phyloP scores from a whole-genome alignment of 371 early-diverging fungal genomes.

The Mucor piriformis region DNA sequence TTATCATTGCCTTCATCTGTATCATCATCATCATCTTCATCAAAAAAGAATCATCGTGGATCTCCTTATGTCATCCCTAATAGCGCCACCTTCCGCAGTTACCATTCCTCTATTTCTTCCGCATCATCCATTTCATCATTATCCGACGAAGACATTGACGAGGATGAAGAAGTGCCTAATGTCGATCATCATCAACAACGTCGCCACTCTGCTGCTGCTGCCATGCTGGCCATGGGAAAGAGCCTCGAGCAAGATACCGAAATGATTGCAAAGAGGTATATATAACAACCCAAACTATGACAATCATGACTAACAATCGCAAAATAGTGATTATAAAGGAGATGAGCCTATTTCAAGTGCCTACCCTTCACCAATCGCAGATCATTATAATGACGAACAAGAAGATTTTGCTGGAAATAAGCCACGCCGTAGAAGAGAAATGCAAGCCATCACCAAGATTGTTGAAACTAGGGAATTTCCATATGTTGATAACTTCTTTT shows the following conservation, averaged over 20 bases:
- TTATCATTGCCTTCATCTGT: slow-evolving; percentile 2
- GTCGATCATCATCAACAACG: slow-evolving; percentile 33
- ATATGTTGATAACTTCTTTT: slow-evolving; percentile 58
- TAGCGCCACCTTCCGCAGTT: slow-evolving; percentile 1
- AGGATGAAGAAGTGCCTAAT: slow-evolving; percentile 3
- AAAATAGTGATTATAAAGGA: neutral
- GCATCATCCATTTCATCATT: slow-evolving; percentile 12
- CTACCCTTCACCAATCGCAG: slow-evolving; percentile 40
- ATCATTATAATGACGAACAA: slow-evolving; percentile 11
- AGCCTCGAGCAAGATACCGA: neutral
- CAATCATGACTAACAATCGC: neutral
- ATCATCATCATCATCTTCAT: neutral
- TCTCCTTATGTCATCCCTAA: slow-evolving; percentile 13
- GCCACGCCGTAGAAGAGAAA: slow-evolving; percentile 57
- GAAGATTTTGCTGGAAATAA: slow-evolving; percentile 9
- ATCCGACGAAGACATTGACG: slow-evolving; percentile 13
- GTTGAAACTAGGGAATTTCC: slow-evolving; percentile 64
- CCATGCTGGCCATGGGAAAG: slow-evolving; percentile 51
- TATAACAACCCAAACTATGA: neutral
- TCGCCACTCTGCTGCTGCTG: slow-evolving; percentile 52
- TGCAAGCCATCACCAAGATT: slow-evolving; percentile 68
- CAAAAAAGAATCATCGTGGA: neutral
- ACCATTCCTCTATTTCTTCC: slow-evolving; percentile 10
- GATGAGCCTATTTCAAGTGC: slow-evolving; percentile 6
- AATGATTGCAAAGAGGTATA: neutral